A percentile compares a stretch with the other conserved stretches of the same genome.
These are phyloP conservation scores for Russula sp. DNA, from an alignment of 768 basidiomycete species.

Conservation along the genomic window DNA sequence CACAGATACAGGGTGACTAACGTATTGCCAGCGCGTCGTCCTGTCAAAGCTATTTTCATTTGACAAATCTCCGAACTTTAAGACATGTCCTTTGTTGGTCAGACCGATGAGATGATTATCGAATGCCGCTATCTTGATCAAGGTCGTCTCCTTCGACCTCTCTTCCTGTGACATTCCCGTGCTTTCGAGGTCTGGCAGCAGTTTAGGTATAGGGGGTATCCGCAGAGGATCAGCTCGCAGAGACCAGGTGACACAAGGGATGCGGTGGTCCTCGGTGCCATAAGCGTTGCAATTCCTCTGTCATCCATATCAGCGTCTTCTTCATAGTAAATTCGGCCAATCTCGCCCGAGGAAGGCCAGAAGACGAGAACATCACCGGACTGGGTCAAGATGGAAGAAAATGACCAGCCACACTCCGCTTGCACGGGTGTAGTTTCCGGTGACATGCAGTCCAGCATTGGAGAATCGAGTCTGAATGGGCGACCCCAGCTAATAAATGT, in stretches of 20 bases:
- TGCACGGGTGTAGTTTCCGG: constrained; percentile 52
- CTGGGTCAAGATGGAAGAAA: constrained; percentile 69
- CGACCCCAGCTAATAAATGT: constrained; percentile 76
- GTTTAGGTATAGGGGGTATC: constrained; percentile 57
- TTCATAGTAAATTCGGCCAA: constrained; percentile 40
- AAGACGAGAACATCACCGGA: constrained; percentile 72
- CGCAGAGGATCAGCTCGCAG: constrained; percentile 51
- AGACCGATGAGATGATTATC: constrained; percentile 72
- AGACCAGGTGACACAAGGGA: constrained; percentile 63
- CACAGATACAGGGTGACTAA: constrained; percentile 34
- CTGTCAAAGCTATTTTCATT: constrained; percentile 39
- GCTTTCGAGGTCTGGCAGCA: constrained; percentile 57
- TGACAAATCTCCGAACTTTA: constrained; percentile 54
- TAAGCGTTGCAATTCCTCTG: constrained; percentile 38
- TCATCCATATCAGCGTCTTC: constrained; percentile 49
- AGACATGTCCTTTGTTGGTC: constrained; percentile 75
- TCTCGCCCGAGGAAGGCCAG: constrained; percentile 58
- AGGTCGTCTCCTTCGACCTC: constrained; percentile 39
- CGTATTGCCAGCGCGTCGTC: constrained; percentile 66
- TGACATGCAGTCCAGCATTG: constrained; percentile 43
- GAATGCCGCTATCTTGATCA: constrained; percentile 81
- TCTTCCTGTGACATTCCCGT: constrained; percentile 34
- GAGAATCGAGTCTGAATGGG: constrained; percentile 57
- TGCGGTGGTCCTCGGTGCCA: constrained; percentile 40
- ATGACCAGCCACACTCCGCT: constrained; percentile 79